Conservation (phyloP, 2,329 filamentous ascomycete species). For the Venturia aucupariae region DNA sequence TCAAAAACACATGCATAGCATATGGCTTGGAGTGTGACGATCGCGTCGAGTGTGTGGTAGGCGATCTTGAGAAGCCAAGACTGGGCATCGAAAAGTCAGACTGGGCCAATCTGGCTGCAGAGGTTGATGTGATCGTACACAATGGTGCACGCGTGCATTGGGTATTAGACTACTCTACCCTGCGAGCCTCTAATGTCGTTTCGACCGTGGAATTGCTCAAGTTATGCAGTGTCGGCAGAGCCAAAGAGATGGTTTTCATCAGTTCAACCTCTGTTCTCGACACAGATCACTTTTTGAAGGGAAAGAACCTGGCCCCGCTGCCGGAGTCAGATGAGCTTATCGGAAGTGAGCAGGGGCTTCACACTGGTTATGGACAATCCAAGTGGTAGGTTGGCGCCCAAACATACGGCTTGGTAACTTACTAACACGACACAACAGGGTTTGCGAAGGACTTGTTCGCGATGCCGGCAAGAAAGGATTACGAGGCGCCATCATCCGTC, state of each 20-base stretch:
- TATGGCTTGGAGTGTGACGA: constrained; percentile 65
- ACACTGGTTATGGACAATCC: constrained; percentile 81
- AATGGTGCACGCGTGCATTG: constrained; percentile 76
- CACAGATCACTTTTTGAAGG: constrained; percentile 70
- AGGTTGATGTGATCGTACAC: constrained; percentile 62
- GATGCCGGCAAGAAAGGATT: constrained; percentile 73
- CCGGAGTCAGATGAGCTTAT: constrained; percentile 68
- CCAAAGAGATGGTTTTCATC: constrained; percentile 75
- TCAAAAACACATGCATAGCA: constrained; percentile 58
- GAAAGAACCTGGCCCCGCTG: constrained; percentile 22
- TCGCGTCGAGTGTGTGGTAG: constrained; percentile 59
- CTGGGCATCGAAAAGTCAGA: constrained; percentile 59
- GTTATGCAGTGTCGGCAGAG: constrained; percentile 66
- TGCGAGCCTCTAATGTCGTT: constrained; percentile 69
- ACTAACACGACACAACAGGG: constrained; percentile 23
- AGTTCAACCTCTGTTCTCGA: constrained; percentile 77
- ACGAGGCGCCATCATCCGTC: constrained; percentile 63
- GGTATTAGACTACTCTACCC: constrained; percentile 66
- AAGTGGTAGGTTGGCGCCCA: constrained; percentile 53
- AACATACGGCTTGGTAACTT: neutral
- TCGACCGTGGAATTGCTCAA: constrained; percentile 66
- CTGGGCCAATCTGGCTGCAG: constrained; percentile 57
- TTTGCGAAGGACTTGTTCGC: constrained; percentile 59
- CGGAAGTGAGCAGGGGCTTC: constrained; percentile 66
- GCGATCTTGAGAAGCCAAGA: constrained; percentile 62